Evolutionary conservation across 768 basidiomycete species (phyloP).

Genomic region (Auriscalpium orientale): DNA sequence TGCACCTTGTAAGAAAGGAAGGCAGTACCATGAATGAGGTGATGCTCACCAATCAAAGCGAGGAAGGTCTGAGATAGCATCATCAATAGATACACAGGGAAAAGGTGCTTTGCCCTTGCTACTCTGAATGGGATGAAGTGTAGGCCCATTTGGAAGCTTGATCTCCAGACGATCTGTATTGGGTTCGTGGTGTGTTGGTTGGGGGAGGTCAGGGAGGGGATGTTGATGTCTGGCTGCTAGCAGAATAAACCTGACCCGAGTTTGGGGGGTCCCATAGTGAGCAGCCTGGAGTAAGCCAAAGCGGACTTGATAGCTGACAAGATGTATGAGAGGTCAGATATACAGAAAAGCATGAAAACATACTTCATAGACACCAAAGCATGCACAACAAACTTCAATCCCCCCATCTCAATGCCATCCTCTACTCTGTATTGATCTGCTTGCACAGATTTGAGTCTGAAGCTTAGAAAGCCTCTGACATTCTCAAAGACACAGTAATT

Average conservation of each 20-base stretch:
- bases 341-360: conserved; percentile 1
- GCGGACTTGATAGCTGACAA: conserved; percentile 35
- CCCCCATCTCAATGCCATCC: conserved; percentile 68
- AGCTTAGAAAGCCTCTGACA: conserved; percentile 37
- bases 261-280: conserved; percentile 41
- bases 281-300: conserved; percentile 38
- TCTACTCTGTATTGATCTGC: conserved; percentile 35
- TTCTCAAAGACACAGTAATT: conserved; percentile 43
- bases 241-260: conserved; percentile 41
- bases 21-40: background rate
- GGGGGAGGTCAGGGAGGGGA: conserved; percentile 32
- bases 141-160: conserved; percentile 35
- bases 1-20: background rate
- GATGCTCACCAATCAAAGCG: conserved; percentile 61
- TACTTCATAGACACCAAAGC: conserved; percentile 64
- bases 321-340: background rate
- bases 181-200: conserved; percentile 38
- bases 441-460: conserved; percentile 32
- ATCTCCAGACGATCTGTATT: conserved; percentile 38
- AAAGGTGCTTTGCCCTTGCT: conserved; percentile 42
- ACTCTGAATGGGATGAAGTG: conserved; percentile 38
- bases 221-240: conserved; percentile 32
- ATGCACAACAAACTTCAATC: conserved; percentile 57
- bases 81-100: conserved; percentile 49
- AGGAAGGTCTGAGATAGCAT: conserved; percentile 69